Evolutionary conservation across 1,284 basidiomycete genomes (phyloP).

Genomic region (Tylopilus sp.): DNA sequence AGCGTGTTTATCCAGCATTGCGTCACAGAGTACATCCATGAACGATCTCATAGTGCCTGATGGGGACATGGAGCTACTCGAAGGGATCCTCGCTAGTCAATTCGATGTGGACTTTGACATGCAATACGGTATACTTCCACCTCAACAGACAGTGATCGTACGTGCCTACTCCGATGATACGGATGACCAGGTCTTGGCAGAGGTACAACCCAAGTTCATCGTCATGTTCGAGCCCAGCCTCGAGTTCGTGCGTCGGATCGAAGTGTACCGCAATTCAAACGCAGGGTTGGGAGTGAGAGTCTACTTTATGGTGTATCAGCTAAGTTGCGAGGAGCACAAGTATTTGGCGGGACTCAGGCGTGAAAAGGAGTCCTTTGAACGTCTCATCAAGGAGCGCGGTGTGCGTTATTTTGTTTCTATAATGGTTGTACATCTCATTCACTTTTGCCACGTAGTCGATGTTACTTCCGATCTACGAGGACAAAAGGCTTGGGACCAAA

Average conservation of each 20-base stretch:
- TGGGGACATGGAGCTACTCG: conserved; percentile 35
- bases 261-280: conserved; percentile 85
- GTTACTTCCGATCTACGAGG: conserved; percentile 87
- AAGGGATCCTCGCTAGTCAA: conserved; percentile 28
- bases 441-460: conserved; percentile 61
- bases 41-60: conserved; percentile 21
- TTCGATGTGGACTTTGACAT: conserved; percentile 62
- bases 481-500: conserved; percentile 46
- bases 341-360: conserved; percentile 86
- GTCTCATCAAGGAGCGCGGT: conserved; percentile 88
- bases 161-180: conserved; percentile 90
- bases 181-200: conserved; percentile 86
- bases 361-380: conserved; percentile 95
- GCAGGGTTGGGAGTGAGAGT: conserved; percentile 84
- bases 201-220: conserved; percentile 88
- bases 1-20: conserved; percentile 16
- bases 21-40: conserved; percentile 13
- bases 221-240: conserved; percentile 96
- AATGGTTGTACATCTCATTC: background rate
- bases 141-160: conserved; percentile 82
- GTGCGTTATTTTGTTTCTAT: conserved; percentile 48
- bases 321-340: conserved; percentile 94
- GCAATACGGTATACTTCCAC: conserved; percentile 79
- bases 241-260: conserved; percentile 89
- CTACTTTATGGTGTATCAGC: conserved; percentile 92